Base-by-base conservation (phyloP, 2,329 filamentous ascomycete genomes). In the Fusarium heterosporum region DNA sequence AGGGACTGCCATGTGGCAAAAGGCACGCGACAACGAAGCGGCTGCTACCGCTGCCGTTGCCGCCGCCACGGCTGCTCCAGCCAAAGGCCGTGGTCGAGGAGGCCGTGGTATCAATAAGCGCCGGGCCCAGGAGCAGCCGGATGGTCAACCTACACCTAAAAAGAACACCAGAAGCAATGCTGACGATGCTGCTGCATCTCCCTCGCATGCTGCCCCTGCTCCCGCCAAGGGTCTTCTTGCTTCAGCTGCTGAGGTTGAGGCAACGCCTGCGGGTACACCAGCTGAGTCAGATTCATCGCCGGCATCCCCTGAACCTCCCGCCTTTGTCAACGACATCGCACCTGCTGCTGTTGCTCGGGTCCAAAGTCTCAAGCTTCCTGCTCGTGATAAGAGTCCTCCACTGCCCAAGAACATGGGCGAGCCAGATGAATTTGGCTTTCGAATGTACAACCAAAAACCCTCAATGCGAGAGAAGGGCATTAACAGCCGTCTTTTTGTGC, bases 401-500 rank as follows among this genome's bases (percentile, higher is more conserved):
- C 59, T 79, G 36, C 79, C 79, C 41, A 80, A 78, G 66, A 78
- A 76, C 47, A 76, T 78, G 36, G 72, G 79, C 3, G 82, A 83
- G 13, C 79, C 84, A 2, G 86, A 89, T 72, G 81, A 83, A 32
- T 80, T 80, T 59, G 85, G 85, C 29, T 82, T 85, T 45, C 81
- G 85, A 29, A 78, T 81, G 34, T 79, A 79, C 63, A 77, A 73
- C 54, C 76, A 77, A 56, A 67, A 72, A 12, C 80, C 85, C 48
- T 79, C 77, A 38, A 77, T 79, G 57, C 74, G 78, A 41, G 78
- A 79, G 30, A 78, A 77, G 77, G 61, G 79, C 26, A 81, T 83
- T 70, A 87, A 85, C 68, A 85, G 83, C 26, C 81, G 87, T 55
- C 81, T 88, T 70, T 76, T 86, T 41, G 73, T 73, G 6, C 85